Evolutionary conservation across 768 basidiomycete genomes (phyloP).

Genomic region (Pleurotus salmoneostramineus): DNA sequence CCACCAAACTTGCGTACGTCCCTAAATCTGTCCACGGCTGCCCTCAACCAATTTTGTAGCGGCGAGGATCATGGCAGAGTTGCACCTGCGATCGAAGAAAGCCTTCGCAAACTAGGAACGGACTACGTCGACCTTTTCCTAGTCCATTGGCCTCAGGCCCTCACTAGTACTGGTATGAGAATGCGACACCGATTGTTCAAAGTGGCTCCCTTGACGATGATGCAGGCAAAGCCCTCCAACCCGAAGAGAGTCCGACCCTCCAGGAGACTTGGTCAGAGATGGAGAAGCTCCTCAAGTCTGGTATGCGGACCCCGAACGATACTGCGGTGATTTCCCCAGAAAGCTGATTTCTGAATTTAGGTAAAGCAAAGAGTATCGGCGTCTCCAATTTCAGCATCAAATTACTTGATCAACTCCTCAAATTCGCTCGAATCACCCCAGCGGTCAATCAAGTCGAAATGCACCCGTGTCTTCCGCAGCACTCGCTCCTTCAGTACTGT

Average conservation of each 20-base stretch:
- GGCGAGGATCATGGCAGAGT: slow-evolving; percentile 30
- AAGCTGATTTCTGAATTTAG: slow-evolving; percentile 20
- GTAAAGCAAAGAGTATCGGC: slow-evolving; percentile 52
- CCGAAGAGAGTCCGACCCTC: slow-evolving; percentile 25
- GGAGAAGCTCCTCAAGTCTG: slow-evolving; percentile 48
- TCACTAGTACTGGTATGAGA: slow-evolving; percentile 31
- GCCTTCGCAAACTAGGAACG: slow-evolving; percentile 46
- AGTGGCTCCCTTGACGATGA: not conserved
- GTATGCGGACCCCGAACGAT: slow-evolving; percentile 35
- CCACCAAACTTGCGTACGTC: slow-evolving; percentile 35
- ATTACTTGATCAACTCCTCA: slow-evolving; percentile 49
- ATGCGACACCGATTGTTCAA: slow-evolving; percentile 8
- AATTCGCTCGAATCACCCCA: slow-evolving; percentile 47
- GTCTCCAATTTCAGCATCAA: slow-evolving; percentile 64
- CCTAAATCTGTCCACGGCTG: not conserved
- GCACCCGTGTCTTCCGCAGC: slow-evolving; percentile 42
- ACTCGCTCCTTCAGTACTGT: slow-evolving; percentile 39
- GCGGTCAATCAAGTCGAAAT: slow-evolving; percentile 69
- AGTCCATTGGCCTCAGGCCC: slow-evolving; percentile 44
- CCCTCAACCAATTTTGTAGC: slow-evolving; percentile 19
- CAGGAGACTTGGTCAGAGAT: slow-evolving; percentile 55
- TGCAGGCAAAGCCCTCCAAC: slow-evolving; percentile 12
- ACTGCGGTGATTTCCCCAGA: slow-evolving; percentile 2
- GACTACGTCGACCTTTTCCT: slow-evolving; percentile 62
- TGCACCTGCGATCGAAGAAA: slow-evolving; percentile 36